These are phyloP conservation scores for Craterostigma plantagineum DNA, from an alignment of 257 asterid species.

Conservation along the genomic window DNA sequence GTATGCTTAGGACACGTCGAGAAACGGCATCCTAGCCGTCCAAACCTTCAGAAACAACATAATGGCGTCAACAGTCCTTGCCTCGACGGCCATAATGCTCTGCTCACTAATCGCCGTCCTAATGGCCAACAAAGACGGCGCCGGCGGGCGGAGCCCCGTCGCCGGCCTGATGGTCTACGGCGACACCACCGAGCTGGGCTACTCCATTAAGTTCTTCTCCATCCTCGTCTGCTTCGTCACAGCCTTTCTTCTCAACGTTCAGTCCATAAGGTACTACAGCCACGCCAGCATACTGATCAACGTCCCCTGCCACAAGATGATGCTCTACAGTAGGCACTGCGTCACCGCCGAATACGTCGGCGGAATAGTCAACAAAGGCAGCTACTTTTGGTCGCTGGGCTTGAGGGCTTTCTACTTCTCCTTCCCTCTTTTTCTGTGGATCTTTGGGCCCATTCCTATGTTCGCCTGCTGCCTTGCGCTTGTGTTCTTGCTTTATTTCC, in stretches of 20 bases:
- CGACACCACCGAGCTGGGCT: conserved; percentile 20
- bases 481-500: conserved; percentile 42
- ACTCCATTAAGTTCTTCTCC: conserved; percentile 48
- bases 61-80: conserved; percentile 86
- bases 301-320: conserved; percentile 27
- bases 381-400: conserved; percentile 91
- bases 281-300: conserved; percentile 84
- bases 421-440: conserved; percentile 71
- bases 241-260: conserved; percentile 67
- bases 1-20: conserved; percentile 29
- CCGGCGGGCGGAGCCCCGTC: background rate
- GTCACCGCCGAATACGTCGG: conserved; percentile 54
- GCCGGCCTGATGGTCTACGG: conserved; percentile 17
- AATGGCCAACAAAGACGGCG: conserved; percentile 32
- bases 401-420: conserved; percentile 70
- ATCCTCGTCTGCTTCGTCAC: conserved; percentile 56
- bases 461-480: conserved; percentile 33
- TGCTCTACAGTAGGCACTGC: conserved; percentile 1
- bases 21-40: conserved; percentile 66
- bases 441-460: conserved; percentile 87
- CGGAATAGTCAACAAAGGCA: conserved; percentile 42
- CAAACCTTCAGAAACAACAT: conserved; percentile 79
- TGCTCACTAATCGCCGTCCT: conserved; percentile 64
- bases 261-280: conserved; percentile 78
- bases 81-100: conserved; percentile 70